Base-by-base conservation (phyloP, 257 asterid genomes). In the Solanum chiquidenum region DNA sequence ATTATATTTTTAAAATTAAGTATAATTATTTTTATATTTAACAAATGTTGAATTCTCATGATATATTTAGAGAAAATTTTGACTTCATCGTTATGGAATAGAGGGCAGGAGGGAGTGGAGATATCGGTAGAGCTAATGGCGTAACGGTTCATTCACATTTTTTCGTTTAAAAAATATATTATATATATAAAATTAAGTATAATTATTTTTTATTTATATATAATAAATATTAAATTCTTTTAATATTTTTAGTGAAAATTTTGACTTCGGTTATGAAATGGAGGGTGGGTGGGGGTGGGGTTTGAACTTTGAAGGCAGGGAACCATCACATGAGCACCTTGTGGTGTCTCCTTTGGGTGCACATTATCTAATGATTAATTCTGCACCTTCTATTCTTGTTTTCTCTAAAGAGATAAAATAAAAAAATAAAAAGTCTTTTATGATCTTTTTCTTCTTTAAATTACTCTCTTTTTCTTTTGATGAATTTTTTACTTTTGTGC, bases 261-360 rank as follows among this genome's bases (percentile, higher is more conserved):
- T 1, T 1, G 6, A 69, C 0, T 69, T 6, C 5, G 2, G 5
- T 10, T 12, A 16, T 2, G 12, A 9, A 2, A 40, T 1, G 33
- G 16, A 52, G 69, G 42, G 18, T 60, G 33, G 58, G 66, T 44
- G 64, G 34, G 16, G 69, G 21, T 84, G 20, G 64, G 62, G 62
- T 52, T 52, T 16, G 62, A 52, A 52, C 23, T 52, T 52, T 16
- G 62, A 52, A 52, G 62, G 62, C 6, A 37, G 87, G 58, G 42
- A 83, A 74, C 83, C 49, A 52, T n/a, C 90, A 88, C 86, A 77
- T 82, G 89, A 80, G 79, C 87, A 89, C 85, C 84, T 74, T 82
- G 52, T 79, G 42, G 40, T 89, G 90, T 89, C 84, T 89, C 87
- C 87, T 44, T 44, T 83, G 66, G 55, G 89, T 86, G 90, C 85